Evolutionary conservation across 2,329 filamentous ascomycete genomes (phyloP), one percentile per base, ranked within the genome.

Genomic region (Nemania abortiva): DNA sequence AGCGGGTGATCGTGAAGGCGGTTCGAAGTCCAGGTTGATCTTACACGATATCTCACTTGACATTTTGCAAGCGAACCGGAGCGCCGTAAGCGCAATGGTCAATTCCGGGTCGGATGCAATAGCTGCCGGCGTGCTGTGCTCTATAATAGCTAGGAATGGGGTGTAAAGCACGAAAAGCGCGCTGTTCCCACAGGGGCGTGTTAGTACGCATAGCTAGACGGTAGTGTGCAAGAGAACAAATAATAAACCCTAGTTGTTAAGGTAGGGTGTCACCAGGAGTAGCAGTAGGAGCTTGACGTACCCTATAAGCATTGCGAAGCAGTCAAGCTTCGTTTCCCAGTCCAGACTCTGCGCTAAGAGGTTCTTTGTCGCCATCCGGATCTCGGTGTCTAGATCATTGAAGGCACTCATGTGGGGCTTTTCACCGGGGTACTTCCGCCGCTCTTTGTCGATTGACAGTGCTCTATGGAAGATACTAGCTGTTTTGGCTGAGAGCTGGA

Each of bases 11-110:
- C 73, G 69, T 20, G 74, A 69, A n/a, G 66, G 56, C 22, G 65
- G 22, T 39, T 65, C 70, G 64, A 74, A 75, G 29, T 75, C 71
- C 1, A 66, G 65, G 70, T 79, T 79, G 7, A 79, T 70, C 66
- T 77, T 78, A 60, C 78, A 79, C 15, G 74, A 76, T 34, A 79
- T 78, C 65, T 79, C 78, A 9, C 74, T 77, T 20, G 78, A 79
- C 73, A 79, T 75, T 68, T 77, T 72, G 70, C 76, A 77, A 2
- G 77, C 78, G 64, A 79, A 79, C 11, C 75, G 75, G 2, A 79
- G 69, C 20, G 78, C 78, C 24, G 75, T 74, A 0, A 79, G 59
- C 7, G 77, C 78, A 5, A 75, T 75, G 7, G 54, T 50, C 29
- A 79, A 42, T 54, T 79, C 76, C 9, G 53, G 59, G 24, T 67